phyloP scores from a whole-genome alignment of 352 stramenopile genomes.

The Globisporangium camurandrum region DNA sequence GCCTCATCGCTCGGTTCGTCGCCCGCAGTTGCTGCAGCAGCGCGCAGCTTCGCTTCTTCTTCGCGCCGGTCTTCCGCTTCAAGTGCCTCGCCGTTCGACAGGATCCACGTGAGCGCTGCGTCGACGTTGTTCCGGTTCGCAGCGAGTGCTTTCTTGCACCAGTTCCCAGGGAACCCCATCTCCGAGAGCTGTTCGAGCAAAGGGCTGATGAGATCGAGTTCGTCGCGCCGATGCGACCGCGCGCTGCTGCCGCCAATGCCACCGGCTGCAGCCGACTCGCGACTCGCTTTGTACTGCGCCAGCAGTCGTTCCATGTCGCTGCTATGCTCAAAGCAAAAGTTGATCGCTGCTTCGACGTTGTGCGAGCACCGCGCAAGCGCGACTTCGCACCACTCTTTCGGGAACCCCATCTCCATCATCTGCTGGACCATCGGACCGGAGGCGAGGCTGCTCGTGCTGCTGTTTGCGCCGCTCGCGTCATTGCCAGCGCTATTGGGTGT shows the following conservation, averaged over 20 bases:
- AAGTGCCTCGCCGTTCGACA: conserved; percentile 86
- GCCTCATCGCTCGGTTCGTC: conserved; percentile 23
- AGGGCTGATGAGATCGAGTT: conserved; percentile 59
- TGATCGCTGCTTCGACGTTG: conserved; percentile 88
- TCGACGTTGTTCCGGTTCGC: conserved; percentile 88
- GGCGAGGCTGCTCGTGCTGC: conserved; percentile 18
- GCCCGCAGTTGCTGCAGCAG: conserved; percentile 19
- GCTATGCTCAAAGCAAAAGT: conserved; percentile 91
- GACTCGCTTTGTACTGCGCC: conserved; percentile 59
- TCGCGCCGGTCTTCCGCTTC: conserved; percentile 83
- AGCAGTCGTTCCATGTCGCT: conserved; percentile 88
- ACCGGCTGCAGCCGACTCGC: conserved; percentile 18
- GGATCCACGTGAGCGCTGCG: conserved; percentile 88
- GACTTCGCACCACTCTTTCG: conserved; percentile 89
- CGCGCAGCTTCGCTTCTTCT: conserved; percentile 59
- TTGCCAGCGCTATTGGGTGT: conserved; percentile 11
- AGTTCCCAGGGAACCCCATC: conserved; percentile 92
- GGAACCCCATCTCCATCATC: conserved; percentile 93
- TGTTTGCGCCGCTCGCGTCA: conserved; percentile 15
- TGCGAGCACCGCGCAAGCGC: conserved; percentile 78
- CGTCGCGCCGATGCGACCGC: conserved; percentile 29
- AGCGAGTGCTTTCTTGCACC: conserved; percentile 87
- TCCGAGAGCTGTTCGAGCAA: conserved; percentile 85
- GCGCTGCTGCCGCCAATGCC: conserved; percentile 4
- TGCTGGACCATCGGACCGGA: conserved; percentile 78